phyloP scores from a whole-genome alignment of 2,329 filamentous ascomycete species.

The Coleophoma crateriformis region DNA sequence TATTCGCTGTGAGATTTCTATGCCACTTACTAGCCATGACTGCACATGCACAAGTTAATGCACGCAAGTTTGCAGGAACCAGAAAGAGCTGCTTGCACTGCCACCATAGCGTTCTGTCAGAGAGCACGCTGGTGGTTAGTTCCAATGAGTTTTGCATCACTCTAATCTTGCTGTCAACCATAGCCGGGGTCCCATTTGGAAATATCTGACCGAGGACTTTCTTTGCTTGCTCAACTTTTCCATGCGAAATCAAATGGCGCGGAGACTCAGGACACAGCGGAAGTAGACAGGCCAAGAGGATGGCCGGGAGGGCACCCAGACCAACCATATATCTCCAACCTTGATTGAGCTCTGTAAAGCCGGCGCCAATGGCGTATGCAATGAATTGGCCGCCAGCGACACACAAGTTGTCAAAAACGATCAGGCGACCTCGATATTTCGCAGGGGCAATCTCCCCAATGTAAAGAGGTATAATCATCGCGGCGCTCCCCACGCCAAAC shows the following conservation, averaged over 20 bases:
- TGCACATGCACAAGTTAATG: constrained; percentile 37
- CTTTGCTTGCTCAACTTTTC: neutral
- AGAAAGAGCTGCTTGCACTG: constrained; percentile 34
- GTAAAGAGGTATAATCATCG: constrained; percentile 40
- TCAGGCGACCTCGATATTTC: constrained; percentile 41
- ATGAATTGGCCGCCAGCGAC: constrained; percentile 37
- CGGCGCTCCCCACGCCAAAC: constrained; percentile 40
- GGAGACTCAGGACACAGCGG: constrained; percentile 43
- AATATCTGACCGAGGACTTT: constrained; percentile 31
- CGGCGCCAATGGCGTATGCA: constrained; percentile 33
- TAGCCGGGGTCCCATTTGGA: constrained; percentile 31
- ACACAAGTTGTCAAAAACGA: constrained; percentile 41
- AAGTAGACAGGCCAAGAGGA: constrained; percentile 37
- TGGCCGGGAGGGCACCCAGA: constrained; percentile 38
- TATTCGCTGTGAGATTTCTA: too few relatives aligned
- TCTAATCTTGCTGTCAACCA: constrained; percentile 36
- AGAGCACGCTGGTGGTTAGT: constrained; percentile 30
- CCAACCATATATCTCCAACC: constrained; percentile 47
- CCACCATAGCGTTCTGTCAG: neutral
- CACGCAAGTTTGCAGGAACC: constrained; percentile 35
- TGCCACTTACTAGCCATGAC: constrained; percentile 31
- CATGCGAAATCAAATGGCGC: constrained; percentile 36
- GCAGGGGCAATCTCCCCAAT: constrained; percentile 45
- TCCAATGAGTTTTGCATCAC: constrained; percentile 33
- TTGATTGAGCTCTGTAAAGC: constrained; percentile 33